These are phyloP conservation scores for Corymbia maculata DNA, from an alignment of 345 rosid species.

Conservation along the genomic window DNA sequence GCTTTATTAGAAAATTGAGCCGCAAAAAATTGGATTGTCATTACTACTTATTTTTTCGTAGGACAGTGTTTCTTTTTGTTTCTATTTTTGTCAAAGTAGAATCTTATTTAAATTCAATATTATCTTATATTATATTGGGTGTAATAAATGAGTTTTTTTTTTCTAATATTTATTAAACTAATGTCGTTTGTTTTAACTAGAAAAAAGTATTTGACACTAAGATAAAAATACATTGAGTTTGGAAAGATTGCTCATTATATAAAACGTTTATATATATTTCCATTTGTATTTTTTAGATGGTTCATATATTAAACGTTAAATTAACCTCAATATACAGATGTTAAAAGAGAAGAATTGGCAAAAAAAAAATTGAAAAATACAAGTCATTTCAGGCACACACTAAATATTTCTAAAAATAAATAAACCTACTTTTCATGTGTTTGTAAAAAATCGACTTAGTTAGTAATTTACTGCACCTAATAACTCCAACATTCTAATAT, in stretches of 20 bases:
- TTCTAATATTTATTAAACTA: background rate
- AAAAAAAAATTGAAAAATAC: no score
- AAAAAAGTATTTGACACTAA: background rate
- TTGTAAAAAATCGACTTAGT: no score
- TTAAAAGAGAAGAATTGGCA: no score
- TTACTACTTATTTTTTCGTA: background rate
- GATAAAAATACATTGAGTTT: background rate
- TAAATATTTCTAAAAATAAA: no score
- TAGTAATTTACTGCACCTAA: no score
- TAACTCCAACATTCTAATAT: no score
- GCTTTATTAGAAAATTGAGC: background rate
- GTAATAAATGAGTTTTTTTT: background rate
- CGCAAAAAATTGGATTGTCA: background rate
- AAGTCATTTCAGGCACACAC: no score
- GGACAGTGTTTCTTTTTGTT: background rate
- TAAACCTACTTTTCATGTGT: no score
- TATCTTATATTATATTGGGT: background rate
- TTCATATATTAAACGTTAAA: background rate
- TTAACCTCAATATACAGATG: background rate
- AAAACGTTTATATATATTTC: background rate
- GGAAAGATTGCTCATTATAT: background rate
- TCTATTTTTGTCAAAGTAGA: background rate
- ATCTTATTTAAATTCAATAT: background rate
- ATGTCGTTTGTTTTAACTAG: background rate
- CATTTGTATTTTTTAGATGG: background rate